A percentile compares a stretch with the other conserved stretches of the same genome.
Evolutionary conservation across 768 basidiomycete species (phyloP).

Genomic region (Lactifluus hygrophoroides): DNA sequence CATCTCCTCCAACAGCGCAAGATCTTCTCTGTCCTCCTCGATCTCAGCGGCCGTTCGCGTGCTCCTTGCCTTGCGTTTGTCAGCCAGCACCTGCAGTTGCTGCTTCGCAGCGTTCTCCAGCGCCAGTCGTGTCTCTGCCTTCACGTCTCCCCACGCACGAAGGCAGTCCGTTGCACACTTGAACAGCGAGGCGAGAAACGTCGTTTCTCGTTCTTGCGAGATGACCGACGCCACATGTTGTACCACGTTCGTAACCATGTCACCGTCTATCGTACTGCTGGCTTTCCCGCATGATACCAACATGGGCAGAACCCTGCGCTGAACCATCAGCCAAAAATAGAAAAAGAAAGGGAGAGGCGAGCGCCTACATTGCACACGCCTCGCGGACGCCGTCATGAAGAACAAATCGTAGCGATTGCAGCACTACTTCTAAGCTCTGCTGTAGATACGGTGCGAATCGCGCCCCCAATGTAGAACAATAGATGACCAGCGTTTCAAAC

Average conservation of each 20-base stretch:
- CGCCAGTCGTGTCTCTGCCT: constrained; percentile 42
- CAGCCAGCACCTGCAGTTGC: constrained; percentile 61
- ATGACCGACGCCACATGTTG: constrained; percentile 49
- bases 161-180: constrained; percentile 58
- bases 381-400: constrained; percentile 84
- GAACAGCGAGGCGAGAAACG: constrained; percentile 71
- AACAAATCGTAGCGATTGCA: constrained; percentile 65
- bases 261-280: constrained; percentile 28
- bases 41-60: constrained; percentile 28
- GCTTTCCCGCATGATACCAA: constrained; percentile 60
- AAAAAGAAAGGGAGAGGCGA: background rate
- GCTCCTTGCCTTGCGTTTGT: constrained; percentile 51
- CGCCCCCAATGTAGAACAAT: constrained; percentile 58
- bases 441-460: constrained; percentile 66
- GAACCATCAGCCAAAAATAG: background rate
- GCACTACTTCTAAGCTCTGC: constrained; percentile 60
- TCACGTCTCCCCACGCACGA: constrained; percentile 48
- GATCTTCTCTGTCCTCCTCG: constrained; percentile 57
- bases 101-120: constrained; percentile 63
- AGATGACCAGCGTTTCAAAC: constrained; percentile 78
- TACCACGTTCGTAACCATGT: constrained; percentile 59
- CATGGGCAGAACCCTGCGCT: constrained; percentile 57
- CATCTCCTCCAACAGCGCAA: constrained; percentile 69
- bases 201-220: constrained; percentile 62
- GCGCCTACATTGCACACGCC: constrained; percentile 59